A percentile compares a stretch with the other conserved stretches of the same genome.
Evolutionary conservation across 2,329 filamentous ascomycete species (phyloP).

Genomic region (Ophiocordyceps australis): DNA sequence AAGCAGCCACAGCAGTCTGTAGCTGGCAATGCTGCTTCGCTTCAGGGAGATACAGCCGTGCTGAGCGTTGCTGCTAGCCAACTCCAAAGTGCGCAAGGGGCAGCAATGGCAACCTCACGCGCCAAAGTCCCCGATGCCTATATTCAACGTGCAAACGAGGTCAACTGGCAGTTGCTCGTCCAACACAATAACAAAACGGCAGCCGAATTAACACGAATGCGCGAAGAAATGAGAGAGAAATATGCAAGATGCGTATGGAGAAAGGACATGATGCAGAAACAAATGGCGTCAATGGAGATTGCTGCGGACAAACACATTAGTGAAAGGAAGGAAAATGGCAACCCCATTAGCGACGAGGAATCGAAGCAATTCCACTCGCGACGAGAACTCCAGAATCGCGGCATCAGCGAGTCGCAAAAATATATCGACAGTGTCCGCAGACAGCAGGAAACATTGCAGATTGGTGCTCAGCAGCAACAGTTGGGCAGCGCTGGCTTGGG

Average conservation of each 20-base stretch:
- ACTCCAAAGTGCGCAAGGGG: constrained; percentile 5
- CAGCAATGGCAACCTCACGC: constrained; percentile 8
- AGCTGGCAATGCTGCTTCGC: not conserved
- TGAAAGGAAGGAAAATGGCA: constrained; percentile 22
- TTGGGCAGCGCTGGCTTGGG: constrained; percentile 3
- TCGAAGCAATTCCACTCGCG: constrained; percentile 22
- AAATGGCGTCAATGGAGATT: constrained; percentile 22
- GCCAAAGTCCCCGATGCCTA: constrained; percentile 23
- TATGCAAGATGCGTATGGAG: too few species aligned
- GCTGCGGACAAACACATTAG: too few species aligned
- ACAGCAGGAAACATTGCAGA: constrained; percentile 19
- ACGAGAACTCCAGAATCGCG: constrained; percentile 24
- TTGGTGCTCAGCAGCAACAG: constrained; percentile 7
- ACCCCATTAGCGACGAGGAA: constrained; percentile 26
- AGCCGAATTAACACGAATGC: constrained; percentile 27
- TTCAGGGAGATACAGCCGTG: constrained; percentile 2
- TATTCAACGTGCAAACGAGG: constrained; percentile 25
- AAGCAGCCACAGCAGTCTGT: constrained; percentile 1
- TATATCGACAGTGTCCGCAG: constrained; percentile 29
- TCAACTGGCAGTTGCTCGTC: constrained; percentile 25
- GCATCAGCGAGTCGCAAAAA: constrained; percentile 24
- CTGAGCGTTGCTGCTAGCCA: constrained; percentile 3
- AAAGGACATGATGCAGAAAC: constrained; percentile 26
- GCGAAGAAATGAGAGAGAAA: constrained; percentile 24
- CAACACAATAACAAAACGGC: constrained; percentile 21